Conservation (phyloP, 306 rosid genomes). For the Vigna radiata region DNA sequence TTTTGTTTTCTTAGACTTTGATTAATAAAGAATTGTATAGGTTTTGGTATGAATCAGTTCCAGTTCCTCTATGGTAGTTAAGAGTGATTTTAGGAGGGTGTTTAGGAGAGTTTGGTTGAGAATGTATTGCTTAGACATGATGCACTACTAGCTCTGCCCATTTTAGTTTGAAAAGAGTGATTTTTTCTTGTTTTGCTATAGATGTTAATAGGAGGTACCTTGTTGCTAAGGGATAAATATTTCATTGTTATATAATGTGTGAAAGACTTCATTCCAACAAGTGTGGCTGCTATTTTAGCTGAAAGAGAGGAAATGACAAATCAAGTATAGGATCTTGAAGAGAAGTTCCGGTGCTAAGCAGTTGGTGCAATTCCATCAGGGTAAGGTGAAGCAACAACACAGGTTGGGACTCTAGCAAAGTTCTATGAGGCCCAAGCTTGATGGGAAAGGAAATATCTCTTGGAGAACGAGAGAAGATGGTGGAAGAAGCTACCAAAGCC, state of each 20-base stretch:
- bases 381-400: constrained; percentile 64
- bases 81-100: no score
- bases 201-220: constrained; percentile 89
- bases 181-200: constrained; percentile 52
- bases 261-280: constrained; percentile 90
- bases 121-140: constrained; percentile 26
- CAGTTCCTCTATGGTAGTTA: no score
- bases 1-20: no score
- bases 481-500: constrained; percentile 79
- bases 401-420: constrained; percentile 94
- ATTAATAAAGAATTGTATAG: no score
- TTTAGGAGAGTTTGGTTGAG: no score
- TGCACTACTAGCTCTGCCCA: constrained; percentile 22
- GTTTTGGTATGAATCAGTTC: no score
- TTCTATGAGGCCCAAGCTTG: constrained; percentile 91
- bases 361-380: constrained; percentile 56
- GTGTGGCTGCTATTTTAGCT: constrained; percentile 77
- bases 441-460: constrained; percentile 87
- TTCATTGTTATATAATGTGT: constrained; percentile 92
- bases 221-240: constrained; percentile 89
- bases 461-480: constrained; percentile 84
- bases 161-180: constrained; percentile 10
- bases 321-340: constrained; percentile 90
- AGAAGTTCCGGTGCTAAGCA: constrained; percentile 61
- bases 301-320: constrained; percentile 90